Evolutionary conservation across 441 rosid species (phyloP).

Genomic region (Theobroma grandiflorum): DNA sequence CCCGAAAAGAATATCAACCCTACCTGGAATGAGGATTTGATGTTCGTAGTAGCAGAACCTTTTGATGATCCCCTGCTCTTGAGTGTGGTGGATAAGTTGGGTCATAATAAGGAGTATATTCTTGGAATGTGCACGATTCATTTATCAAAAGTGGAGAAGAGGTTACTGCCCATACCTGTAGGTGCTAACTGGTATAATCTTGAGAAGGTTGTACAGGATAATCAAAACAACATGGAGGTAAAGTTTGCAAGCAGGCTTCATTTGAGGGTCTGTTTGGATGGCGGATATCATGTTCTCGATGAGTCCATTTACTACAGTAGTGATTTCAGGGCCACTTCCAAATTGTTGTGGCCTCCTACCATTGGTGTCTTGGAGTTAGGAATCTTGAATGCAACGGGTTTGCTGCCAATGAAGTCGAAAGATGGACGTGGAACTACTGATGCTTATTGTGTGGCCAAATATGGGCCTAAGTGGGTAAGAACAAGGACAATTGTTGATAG

Average conservation of each 20-base stretch:
- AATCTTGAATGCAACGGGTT: conserved; percentile 49
- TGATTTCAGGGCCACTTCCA: conserved; percentile 52
- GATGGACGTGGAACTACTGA: conserved; percentile 56
- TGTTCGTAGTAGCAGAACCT: conserved; percentile 48
- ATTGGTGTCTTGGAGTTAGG: conserved; percentile 65
- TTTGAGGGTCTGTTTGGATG: conserved; percentile 52
- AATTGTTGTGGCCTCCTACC: conserved; percentile 44
- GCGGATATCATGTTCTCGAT: conserved; percentile 63
- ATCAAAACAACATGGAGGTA: conserved; percentile 57
- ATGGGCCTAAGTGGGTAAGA: conserved; percentile 62
- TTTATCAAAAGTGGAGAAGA: conserved; percentile 39
- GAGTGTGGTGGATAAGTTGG: conserved; percentile 46
- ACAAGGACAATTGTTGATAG: conserved; percentile 54
- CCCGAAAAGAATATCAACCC: conserved; percentile 21
- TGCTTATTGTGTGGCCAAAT: conserved; percentile 63
- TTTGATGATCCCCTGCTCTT: conserved; percentile 50
- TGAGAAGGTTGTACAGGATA: conserved; percentile 29
- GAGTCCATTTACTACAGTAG: conserved; percentile 56
- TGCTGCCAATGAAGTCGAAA: conserved; percentile 51
- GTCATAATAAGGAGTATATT: conserved; percentile 41
- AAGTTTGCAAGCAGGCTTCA: conserved; percentile 57
- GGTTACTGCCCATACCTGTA: conserved; percentile 40
- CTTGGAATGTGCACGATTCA: conserved; percentile 46
- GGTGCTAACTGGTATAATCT: conserved; percentile 34
- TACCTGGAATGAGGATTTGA: conserved; percentile 40